Percentiles rank a stretch among this genome's conserved stretches.
Conservation (phyloP, 768 basidiomycete species). For the Suillus subalutaceus region DNA sequence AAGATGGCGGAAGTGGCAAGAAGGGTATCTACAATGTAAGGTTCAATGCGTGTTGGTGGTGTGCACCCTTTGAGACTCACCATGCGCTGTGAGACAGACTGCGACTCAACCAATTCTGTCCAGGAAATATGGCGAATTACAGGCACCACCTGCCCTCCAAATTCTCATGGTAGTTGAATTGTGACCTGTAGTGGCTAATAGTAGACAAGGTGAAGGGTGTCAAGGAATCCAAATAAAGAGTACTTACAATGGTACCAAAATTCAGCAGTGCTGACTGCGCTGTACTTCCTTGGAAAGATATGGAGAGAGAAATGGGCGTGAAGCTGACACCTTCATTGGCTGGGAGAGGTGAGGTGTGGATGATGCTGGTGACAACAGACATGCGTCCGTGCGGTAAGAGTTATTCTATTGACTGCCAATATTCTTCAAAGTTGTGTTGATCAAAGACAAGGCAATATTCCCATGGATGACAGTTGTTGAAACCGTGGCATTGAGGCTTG, state of each 20-base stretch:
- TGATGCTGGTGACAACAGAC: background rate
- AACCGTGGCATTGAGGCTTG: too few species aligned
- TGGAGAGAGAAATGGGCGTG: background rate
- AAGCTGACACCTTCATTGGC: background rate
- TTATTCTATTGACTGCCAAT: too few species aligned
- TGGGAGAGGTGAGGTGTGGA: background rate
- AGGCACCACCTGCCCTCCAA: background rate
- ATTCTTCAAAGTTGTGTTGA: too few species aligned
- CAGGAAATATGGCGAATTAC: constrained; percentile 3
- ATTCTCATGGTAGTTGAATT: background rate
- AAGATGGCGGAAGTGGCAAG: background rate
- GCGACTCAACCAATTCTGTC: background rate
- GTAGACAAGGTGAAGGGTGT: background rate
- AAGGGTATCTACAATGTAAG: constrained; percentile 1
- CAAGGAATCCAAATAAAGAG: background rate
- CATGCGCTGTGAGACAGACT: background rate
- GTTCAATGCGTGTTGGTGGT: background rate
- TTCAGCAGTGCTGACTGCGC: background rate
- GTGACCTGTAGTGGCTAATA: constrained; percentile 1
- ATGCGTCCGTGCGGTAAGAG: background rate
- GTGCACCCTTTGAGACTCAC: background rate
- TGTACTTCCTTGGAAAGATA: background rate
- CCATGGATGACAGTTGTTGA: too few species aligned
- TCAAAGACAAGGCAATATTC: too few species aligned
- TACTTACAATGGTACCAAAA: background rate